A percentile compares a stretch with the other conserved stretches of the same genome.
Evolutionary conservation across 441 rosid genomes (phyloP).

Genomic region (Aquilaria agallochum): DNA sequence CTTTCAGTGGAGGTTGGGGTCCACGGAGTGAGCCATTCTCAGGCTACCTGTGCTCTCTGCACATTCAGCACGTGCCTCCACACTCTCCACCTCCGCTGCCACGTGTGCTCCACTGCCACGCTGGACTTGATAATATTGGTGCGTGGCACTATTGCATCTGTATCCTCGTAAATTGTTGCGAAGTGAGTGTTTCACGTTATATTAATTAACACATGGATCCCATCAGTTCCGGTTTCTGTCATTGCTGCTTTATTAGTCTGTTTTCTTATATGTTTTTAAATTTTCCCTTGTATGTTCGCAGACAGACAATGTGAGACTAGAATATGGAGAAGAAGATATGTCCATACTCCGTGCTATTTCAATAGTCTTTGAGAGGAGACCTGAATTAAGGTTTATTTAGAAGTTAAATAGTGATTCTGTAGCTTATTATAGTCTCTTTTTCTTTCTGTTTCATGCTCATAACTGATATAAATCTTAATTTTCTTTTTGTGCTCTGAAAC

Average conservation of each 20-base stretch:
- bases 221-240: too few species aligned
- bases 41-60: constrained; percentile 2
- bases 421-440: not conserved
- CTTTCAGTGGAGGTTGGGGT: not conserved
- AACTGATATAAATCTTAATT: constrained; percentile 3
- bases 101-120: not conserved
- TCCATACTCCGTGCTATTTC: constrained; percentile 69
- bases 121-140: too few species aligned
- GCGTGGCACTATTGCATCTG: too few species aligned
- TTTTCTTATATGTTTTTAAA: not conserved
- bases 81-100: constrained; percentile 6
- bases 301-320: constrained; percentile 74
- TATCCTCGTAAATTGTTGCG: too few species aligned
- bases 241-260: too few species aligned
- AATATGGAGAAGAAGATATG: constrained; percentile 75
- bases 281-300: constrained; percentile 24
- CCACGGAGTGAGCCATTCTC: constrained; percentile 12
- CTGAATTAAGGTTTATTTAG: constrained; percentile 65
- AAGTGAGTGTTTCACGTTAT: too few species aligned
- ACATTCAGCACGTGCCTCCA: not conserved
- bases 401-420: not conserved
- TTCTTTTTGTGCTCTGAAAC: constrained; percentile 4
- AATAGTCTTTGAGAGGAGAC: constrained; percentile 69
- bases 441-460: constrained; percentile 1
- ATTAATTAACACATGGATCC: too few species aligned